These are phyloP conservation scores for Vitis hybrid DNA, from an alignment of 177 flowering plant genomes.

Conservation along the genomic window DNA sequence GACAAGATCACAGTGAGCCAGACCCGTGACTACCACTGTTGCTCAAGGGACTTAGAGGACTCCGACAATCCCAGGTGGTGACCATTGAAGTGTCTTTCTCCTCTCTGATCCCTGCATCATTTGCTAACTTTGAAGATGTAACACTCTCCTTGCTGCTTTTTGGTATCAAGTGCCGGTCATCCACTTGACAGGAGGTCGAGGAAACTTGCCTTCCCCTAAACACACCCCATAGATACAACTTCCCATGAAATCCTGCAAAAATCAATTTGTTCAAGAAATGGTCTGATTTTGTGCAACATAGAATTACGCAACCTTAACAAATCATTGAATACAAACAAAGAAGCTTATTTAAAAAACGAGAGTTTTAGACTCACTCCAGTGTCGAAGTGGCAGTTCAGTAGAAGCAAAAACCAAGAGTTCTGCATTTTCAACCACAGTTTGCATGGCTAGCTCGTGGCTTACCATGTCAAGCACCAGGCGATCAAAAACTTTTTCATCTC, in stretches of 20 bases:
- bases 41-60: conserved; percentile 18
- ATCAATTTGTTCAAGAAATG: neutral
- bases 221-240: conserved; percentile 67
- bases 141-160: too few species aligned
- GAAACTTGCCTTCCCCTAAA: conserved; percentile 35
- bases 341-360: neutral
- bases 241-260: conserved; percentile 47
- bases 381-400: conserved; percentile 26
- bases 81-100: neutral
- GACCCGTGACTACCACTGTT: conserved; percentile 10
- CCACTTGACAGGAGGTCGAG: neutral
- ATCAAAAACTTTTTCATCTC: conserved; percentile 26
- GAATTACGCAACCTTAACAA: neutral
- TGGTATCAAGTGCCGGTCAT: too few species aligned
- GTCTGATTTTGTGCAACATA: neutral
- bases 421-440: conserved; percentile 30
- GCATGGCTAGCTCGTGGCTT: conserved; percentile 36
- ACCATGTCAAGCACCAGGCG: conserved; percentile 41
- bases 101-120: neutral
- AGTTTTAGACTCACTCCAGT: conserved; percentile 42
- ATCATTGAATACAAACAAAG: neutral
- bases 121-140: neutral
- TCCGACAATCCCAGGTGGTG: neutral
- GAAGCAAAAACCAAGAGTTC: conserved; percentile 57
- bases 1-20: conserved; percentile 1